Conservation (phyloP, 2,329 filamentous ascomycete genomes). For the Cladophialophora carrionii region DNA sequence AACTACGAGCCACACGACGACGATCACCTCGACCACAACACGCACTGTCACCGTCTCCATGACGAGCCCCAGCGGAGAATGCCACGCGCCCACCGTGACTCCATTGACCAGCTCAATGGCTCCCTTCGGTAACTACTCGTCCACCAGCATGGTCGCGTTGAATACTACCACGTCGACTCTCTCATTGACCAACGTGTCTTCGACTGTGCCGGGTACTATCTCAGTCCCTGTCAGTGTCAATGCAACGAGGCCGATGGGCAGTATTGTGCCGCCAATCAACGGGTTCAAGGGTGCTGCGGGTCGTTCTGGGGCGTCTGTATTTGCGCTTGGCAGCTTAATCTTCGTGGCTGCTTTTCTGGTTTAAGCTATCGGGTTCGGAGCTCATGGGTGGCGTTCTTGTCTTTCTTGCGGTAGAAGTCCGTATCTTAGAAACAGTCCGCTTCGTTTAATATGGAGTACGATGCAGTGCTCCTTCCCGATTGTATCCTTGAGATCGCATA, state of each 20-base stretch:
- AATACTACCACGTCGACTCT: conserved; percentile 34
- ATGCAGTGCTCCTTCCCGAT: neutral
- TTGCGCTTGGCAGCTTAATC: conserved; percentile 27
- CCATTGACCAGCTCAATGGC: conserved; percentile 27
- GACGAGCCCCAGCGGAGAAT: conserved; percentile 16
- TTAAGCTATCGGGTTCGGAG: conserved; percentile 5
- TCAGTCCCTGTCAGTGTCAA: conserved; percentile 11
- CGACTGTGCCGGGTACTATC: conserved; percentile 11
- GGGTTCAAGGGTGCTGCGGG: conserved; percentile 28
- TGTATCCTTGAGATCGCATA: neutral
- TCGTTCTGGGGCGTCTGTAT: conserved; percentile 24
- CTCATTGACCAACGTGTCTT: conserved; percentile 28
- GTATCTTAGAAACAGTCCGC: neutral
- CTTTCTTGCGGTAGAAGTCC: neutral
- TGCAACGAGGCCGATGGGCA: conserved; percentile 21
- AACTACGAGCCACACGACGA: conserved; percentile 19
- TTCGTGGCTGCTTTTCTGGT: conserved; percentile 27
- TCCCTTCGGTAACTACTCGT: conserved; percentile 26
- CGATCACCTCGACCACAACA: conserved; percentile 32
- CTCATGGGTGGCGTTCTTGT: neutral
- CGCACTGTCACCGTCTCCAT: conserved; percentile 28
- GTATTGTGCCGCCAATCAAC: conserved; percentile 30
- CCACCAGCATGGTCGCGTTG: conserved; percentile 24
- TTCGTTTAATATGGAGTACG: neutral
- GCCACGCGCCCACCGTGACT: conserved; percentile 27